Conservation (phyloP, 441 rosid species). For the Pelargonium myrrhifolium region DNA sequence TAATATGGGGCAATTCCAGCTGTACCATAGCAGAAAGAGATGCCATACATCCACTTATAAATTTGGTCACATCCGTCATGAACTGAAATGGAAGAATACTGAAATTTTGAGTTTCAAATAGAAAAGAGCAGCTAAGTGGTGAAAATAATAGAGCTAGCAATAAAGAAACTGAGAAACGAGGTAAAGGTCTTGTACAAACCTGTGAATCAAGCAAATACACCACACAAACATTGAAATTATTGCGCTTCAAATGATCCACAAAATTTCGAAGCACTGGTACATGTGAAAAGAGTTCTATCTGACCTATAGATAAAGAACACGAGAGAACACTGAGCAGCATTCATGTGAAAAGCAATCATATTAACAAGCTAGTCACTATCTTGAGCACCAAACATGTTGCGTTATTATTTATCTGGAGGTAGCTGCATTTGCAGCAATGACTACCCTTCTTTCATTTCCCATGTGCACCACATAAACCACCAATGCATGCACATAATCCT, state of each 20-base stretch:
- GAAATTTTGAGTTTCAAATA: conserved; percentile 1
- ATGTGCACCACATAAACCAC: not conserved
- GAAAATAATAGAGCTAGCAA: not conserved
- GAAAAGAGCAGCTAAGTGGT: conserved; percentile 8
- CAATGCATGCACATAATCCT: conserved; percentile 2
- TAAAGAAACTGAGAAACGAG: not conserved
- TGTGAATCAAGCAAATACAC: conserved; percentile 88
- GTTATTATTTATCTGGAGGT: not conserved
- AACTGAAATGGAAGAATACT: conserved; percentile 42
- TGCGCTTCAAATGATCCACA: conserved; percentile 73
- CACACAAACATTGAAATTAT: conserved; percentile 69
- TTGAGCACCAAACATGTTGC: not conserved
- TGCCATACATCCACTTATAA: conserved; percentile 91
- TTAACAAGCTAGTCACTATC: too few relatives aligned
- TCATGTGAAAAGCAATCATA: too few relatives aligned
- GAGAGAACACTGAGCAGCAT: too few relatives aligned
- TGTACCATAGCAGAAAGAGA: conserved; percentile 94
- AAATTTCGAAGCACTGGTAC: conserved; percentile 81
- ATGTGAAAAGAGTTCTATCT: conserved; percentile 88
- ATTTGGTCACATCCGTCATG: conserved; percentile 80
- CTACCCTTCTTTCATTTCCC: not conserved
- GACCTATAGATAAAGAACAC: conserved; percentile 37
- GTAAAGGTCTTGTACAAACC: conserved; percentile 37
- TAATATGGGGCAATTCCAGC: conserved; percentile 84
- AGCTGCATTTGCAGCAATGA: too few relatives aligned